Conservation (phyloP, 768 basidiomycete genomes). For the Tephrocybe sp. region DNA sequence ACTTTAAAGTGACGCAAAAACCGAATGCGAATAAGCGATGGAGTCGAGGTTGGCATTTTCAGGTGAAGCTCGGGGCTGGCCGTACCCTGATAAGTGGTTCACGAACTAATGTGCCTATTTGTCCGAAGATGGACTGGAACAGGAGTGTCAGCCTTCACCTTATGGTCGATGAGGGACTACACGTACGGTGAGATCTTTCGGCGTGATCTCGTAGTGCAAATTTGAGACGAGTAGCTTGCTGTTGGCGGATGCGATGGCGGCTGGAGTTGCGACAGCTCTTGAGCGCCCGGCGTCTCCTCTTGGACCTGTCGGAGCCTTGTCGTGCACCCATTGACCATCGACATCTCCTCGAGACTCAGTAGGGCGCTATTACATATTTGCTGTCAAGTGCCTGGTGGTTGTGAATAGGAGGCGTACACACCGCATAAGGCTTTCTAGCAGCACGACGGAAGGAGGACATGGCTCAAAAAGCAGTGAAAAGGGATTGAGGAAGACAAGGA, state of each 20-base stretch:
- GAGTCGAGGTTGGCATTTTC: constrained; percentile 53
- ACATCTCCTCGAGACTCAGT: constrained; percentile 37
- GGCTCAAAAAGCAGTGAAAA: constrained; percentile 1
- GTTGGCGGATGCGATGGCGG: constrained; percentile 39
- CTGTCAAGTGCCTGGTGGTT: background rate
- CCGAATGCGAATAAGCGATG: constrained; percentile 37
- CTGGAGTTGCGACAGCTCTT: constrained; percentile 23
- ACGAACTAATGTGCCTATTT: constrained; percentile 88
- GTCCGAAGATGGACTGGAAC: constrained; percentile 81
- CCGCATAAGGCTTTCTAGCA: constrained; percentile 43
- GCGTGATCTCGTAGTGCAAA: constrained; percentile 88
- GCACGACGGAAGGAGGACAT: constrained; percentile 28
- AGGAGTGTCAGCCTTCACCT: background rate
- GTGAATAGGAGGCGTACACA: constrained; percentile 21
- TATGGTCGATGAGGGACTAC: background rate
- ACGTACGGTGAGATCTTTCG: constrained; percentile 85
- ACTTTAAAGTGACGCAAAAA: constrained; percentile 57
- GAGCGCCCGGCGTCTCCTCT: constrained; percentile 25
- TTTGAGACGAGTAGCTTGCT: constrained; percentile 77
- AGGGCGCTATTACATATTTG: background rate
- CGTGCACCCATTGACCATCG: constrained; percentile 76
- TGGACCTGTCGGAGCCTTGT: constrained; percentile 60
- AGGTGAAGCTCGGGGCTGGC: constrained; percentile 66
- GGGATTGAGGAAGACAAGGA: background rate
- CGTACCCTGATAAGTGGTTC: constrained; percentile 97